Evolutionary conservation across 495 filamentous ascomycete species (phyloP).

Genomic region (Beverwykella pulmonaria): DNA sequence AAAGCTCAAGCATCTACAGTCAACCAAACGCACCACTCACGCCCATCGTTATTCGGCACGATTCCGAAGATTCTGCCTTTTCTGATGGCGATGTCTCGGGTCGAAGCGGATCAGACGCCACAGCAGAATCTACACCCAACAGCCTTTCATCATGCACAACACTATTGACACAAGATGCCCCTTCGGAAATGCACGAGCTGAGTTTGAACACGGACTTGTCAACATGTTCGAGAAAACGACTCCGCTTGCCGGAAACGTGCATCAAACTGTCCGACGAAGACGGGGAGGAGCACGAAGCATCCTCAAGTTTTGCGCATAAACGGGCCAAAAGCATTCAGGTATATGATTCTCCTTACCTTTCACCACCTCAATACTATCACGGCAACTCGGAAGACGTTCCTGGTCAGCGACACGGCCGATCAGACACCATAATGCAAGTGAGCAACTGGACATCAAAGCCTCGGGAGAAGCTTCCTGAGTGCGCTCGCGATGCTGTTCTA

Average conservation of each 20-base stretch:
- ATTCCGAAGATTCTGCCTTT: slow-evolving; percentile 7
- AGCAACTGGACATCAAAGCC: neutral
- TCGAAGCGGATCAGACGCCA: slow-evolving; percentile 13
- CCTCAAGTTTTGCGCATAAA: neutral
- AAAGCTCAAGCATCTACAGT: slow-evolving; percentile 7
- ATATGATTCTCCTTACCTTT: neutral
- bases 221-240: neutral
- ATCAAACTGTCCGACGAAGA: neutral
- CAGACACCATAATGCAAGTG: neutral
- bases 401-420: neutral
- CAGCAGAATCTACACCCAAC: neutral
- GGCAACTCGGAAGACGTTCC: neutral
- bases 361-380: neutral
- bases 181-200: neutral
- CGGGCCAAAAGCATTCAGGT: neutral
- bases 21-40: slow-evolving; percentile 17
- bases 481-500: neutral
- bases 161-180: neutral
- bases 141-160: slow-evolving; percentile 7
- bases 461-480: neutral
- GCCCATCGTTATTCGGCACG: slow-evolving; percentile 1
- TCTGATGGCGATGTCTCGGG: slow-evolving; percentile 5
- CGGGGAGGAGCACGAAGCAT: neutral
- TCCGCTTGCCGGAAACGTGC: neutral
- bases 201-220: neutral